phyloP scores from a whole-genome alignment of 2,329 filamentous ascomycete species.

The Onygenales sp. region DNA sequence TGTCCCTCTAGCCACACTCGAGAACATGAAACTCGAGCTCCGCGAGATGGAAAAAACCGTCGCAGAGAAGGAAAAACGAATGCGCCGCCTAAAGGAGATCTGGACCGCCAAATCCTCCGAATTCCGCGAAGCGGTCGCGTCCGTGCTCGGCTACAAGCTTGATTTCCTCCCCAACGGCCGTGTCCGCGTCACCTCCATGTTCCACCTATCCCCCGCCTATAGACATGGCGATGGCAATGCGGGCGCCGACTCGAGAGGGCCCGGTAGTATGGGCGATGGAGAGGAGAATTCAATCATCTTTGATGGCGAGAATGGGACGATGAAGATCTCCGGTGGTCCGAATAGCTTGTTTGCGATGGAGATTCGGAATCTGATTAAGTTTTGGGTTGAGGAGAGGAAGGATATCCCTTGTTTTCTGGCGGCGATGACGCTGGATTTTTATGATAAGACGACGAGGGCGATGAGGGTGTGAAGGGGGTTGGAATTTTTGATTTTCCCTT shows the following conservation, averaged over 20 bases:
- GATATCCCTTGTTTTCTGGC: constrained; percentile 91
- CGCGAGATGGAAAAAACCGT: constrained; percentile 61
- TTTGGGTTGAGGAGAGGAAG: constrained; percentile 90
- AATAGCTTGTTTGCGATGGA: constrained; percentile 75
- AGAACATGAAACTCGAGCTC: constrained; percentile 66
- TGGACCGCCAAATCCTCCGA: constrained; percentile 86
- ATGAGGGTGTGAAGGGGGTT: constrained; percentile 15
- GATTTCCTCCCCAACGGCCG: constrained; percentile 97
- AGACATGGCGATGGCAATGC: constrained; percentile 37
- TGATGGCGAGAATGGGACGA: constrained; percentile 86
- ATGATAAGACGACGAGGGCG: constrained; percentile 50
- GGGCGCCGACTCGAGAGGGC: constrained; percentile 48
- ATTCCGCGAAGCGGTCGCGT: constrained; percentile 91
- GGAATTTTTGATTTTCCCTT: constrained; percentile 4
- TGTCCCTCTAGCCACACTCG: constrained; percentile 68
- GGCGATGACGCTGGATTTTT: constrained; percentile 86
- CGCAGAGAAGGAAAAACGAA: constrained; percentile 65
- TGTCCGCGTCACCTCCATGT: constrained; percentile 80
- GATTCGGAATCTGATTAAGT: constrained; percentile 79
- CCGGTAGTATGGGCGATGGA: constrained; percentile 35
- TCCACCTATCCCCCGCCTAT: constrained; percentile 55
- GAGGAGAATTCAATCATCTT: constrained; percentile 61
- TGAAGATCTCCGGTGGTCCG: constrained; percentile 93
- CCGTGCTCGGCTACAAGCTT: constrained; percentile 84
- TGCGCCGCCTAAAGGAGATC: constrained; percentile 79